These are phyloP conservation scores for Pichia sp. DNA, from an alignment of 1,139 yeast species.

Conservation along the genomic window DNA sequence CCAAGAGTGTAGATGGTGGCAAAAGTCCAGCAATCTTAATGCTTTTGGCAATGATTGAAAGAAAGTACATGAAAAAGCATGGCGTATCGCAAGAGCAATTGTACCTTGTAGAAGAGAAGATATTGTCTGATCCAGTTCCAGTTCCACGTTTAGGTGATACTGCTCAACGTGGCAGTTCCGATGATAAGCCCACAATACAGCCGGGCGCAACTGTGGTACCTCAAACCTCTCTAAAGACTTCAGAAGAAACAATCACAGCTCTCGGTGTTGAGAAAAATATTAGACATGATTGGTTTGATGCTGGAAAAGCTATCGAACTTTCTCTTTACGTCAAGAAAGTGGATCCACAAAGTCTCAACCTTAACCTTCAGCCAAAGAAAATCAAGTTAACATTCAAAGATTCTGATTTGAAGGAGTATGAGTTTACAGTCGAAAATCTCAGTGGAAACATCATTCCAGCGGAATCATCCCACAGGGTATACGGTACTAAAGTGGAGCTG, in stretches of 20 bases:
- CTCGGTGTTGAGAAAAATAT: no score
- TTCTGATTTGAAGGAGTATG: conserved; percentile 36
- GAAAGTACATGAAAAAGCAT: conserved; percentile 23
- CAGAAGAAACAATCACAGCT: no score
- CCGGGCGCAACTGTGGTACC: conserved; percentile 1
- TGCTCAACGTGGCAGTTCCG: no score
- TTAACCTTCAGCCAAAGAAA: conserved; percentile 13
- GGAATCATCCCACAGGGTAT: conserved; percentile 43
- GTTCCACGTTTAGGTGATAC: no score
- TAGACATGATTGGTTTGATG: conserved; percentile 79
- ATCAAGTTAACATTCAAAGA: conserved; percentile 19
- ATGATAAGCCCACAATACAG: no score
- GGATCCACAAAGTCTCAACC: conserved; percentile 15
- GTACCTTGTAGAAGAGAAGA: conserved; percentile 4
- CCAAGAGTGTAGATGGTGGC: conserved; percentile 40
- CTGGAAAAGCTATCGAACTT: conserved; percentile 47
- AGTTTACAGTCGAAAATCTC: conserved; percentile 44
- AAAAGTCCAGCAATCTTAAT: conserved; percentile 32
- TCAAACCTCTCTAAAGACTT: no score
- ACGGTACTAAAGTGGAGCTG: conserved; percentile 72
- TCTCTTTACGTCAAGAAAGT: conserved; percentile 63
- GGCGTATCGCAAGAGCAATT: conserved; percentile 5
- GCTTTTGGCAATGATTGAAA: conserved; percentile 44
- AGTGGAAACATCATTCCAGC: conserved; percentile 43
- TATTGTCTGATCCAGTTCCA: not conserved